These are phyloP conservation scores for Austroboletus eburneus DNA, from an alignment of 768 basidiomycete genomes.

Conservation along the genomic window DNA sequence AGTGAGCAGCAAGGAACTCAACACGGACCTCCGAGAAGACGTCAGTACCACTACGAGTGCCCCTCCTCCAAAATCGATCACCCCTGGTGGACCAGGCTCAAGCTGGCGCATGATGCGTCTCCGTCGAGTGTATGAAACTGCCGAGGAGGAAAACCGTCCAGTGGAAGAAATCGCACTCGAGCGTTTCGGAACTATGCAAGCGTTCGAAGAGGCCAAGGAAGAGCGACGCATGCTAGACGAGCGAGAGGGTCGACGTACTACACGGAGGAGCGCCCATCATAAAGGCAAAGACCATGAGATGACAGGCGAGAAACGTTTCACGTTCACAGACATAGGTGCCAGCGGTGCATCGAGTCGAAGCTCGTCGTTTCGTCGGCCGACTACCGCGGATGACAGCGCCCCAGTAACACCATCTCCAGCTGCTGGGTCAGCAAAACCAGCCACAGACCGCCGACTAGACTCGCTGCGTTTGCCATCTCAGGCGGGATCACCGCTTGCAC, in stretches of 20 bases:
- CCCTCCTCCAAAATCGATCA: constrained; percentile 44
- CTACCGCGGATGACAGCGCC: constrained; percentile 49
- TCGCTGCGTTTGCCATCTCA: constrained; percentile 60
- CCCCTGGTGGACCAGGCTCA: constrained; percentile 88
- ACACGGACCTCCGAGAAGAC: constrained; percentile 50
- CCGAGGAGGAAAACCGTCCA: constrained; percentile 72
- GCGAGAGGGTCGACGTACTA: constrained; percentile 53
- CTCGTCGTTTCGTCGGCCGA: constrained; percentile 83
- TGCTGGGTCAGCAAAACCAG: constrained; percentile 25
- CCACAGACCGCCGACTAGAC: constrained; percentile 51
- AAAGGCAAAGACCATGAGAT: constrained; percentile 37
- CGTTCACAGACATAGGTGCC: constrained; percentile 62
- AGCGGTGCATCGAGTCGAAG: constrained; percentile 75
- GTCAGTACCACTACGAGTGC: constrained; percentile 37
- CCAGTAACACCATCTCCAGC: constrained; percentile 56
- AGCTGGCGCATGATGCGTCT: constrained; percentile 99
- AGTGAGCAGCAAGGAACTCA: constrained; percentile 60
- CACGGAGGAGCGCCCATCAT: constrained; percentile 33
- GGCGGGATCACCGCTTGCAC: constrained; percentile 52
- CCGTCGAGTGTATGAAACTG: constrained; percentile 82
- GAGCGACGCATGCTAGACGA: constrained; percentile 85
- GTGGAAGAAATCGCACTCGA: constrained; percentile 82
- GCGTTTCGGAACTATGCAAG: constrained; percentile 79
- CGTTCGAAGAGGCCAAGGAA: constrained; percentile 85
- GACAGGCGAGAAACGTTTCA: constrained; percentile 50